Conservation (phyloP, 306 rosid species). For the Quercus variabilis region DNA sequence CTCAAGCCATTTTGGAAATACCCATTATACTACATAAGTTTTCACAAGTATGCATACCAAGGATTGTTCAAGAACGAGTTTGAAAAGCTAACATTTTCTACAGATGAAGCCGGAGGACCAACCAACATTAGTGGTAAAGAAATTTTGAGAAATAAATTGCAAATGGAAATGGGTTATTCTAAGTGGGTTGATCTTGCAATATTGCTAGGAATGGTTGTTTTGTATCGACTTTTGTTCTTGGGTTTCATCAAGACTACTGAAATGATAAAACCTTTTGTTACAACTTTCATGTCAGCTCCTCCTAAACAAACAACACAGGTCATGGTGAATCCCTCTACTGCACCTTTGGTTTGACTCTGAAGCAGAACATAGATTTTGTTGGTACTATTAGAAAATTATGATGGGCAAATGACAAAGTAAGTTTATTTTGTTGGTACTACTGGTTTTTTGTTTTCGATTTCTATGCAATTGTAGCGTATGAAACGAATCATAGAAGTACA, state of each 20-base stretch:
- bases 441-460: too few species aligned
- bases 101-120: neutral
- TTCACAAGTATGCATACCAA: constrained; percentile 47
- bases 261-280: constrained; percentile 28
- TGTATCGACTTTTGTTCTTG: constrained; percentile 52
- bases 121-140: constrained; percentile 22
- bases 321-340: constrained; percentile 15
- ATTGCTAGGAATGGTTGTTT: constrained; percentile 50
- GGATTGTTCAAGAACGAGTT: constrained; percentile 61
- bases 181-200: constrained; percentile 66
- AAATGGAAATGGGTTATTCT: constrained; percentile 50
- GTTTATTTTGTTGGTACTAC: too few species aligned
- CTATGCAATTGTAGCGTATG: too few species aligned
- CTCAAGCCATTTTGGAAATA: constrained; percentile 39
- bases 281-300: constrained; percentile 5
- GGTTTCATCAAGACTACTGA: constrained; percentile 39
- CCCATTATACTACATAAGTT: constrained; percentile 43
- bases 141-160: constrained; percentile 27
- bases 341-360: neutral
- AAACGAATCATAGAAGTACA: too few species aligned
- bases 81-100: constrained; percentile 10
- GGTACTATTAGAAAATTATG: too few species aligned
- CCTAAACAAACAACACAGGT: constrained; percentile 7
- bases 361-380: too few species aligned
- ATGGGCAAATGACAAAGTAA: too few species aligned